Base-by-base conservation (phyloP, 2,329 filamentous ascomycete species). In the Myrmaecium sp. region DNA sequence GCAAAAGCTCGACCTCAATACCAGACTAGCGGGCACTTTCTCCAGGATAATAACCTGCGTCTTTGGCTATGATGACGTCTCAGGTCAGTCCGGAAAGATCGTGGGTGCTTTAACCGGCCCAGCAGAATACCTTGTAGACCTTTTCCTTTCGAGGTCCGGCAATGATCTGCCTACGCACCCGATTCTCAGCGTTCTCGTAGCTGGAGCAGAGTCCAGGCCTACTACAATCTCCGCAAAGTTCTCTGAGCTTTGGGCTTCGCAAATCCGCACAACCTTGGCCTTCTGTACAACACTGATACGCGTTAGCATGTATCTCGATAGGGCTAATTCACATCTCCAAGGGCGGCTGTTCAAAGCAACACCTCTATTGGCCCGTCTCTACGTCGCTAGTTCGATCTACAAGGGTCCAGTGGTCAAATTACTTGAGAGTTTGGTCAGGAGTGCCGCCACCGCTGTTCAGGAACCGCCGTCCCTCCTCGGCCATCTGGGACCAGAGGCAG, bases 381-480 rank as follows among this genome's bases (percentile, higher is more conserved):
- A 79, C 44, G 78, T 76, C 2, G 62, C 68, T 2, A 67, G 74
- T 33, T 69, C 78, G 33, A 50, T 55, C 5, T 82, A 79, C 49
- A 71, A 68, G 38, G 58, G 62, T 9, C 64, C 74, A 2, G 67
- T 77, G 1, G 63, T 84, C 17, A 60, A 64, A 14, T 56, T 94
- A 2, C 57, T 93, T 5, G 73, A 83, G 33, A 68, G 73, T 7
- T 54, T 93, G 11, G 71, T 93, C 15, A 62, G 73, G 22, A 74
- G 67, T 36, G 74, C 77, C 14, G 69, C 74, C 14, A 69, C 69
- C 33, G 28, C 27, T 11, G 28, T 35, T 12, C 64, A 62, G n/a
- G 83, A 94, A 38, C 82, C 84, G 1, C 80, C 82, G n/a, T 94
- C 86, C 5, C 62, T 98, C n/a, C 68, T 98, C 13, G 84, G 84